Conservation (phyloP, 2,329 filamentous ascomycete genomes). For the Aspergillus uvarum region DNA sequence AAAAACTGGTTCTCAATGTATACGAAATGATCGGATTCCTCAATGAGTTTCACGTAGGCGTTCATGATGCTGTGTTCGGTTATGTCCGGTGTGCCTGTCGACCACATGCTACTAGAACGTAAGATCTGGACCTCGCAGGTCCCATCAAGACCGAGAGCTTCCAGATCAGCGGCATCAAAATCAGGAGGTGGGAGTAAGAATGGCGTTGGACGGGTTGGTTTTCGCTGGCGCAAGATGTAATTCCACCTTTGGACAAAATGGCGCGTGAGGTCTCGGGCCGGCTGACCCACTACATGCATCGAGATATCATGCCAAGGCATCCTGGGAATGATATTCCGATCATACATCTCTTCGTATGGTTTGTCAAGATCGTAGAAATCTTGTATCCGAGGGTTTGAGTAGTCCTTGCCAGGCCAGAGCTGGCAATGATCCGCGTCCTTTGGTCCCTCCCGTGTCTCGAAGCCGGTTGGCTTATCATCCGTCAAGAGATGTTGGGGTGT, state of each 20-base stretch:
- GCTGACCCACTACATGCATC: constrained; percentile 97
- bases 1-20: constrained; percentile 99
- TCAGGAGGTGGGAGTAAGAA: constrained; percentile 93
- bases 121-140: constrained; percentile 97
- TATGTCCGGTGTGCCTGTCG: constrained; percentile 76
- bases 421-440: constrained; percentile 92
- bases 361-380: constrained; percentile 93
- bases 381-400: constrained; percentile 91
- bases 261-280: constrained; percentile 86
- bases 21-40: constrained; percentile 92
- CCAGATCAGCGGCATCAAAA: constrained; percentile 80
- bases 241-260: constrained; percentile 99
- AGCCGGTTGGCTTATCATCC: constrained; percentile 93
- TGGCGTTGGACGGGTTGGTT: constrained; percentile 88
- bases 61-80: constrained; percentile 95
- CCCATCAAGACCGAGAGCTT: constrained; percentile 82
- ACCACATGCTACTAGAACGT: constrained; percentile 88
- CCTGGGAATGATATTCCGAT: constrained; percentile 78
- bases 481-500: constrained; percentile 87
- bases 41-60: constrained; percentile 91
- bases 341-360: constrained; percentile 98
- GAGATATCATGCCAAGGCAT: constrained; percentile 99
- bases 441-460: constrained; percentile 73
- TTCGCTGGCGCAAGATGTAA: constrained; percentile 87
- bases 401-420: constrained; percentile 96